These are phyloP conservation scores for Porcisia deanei DNA, from an alignment of 208 protist genomes.

Conservation along the genomic window DNA sequence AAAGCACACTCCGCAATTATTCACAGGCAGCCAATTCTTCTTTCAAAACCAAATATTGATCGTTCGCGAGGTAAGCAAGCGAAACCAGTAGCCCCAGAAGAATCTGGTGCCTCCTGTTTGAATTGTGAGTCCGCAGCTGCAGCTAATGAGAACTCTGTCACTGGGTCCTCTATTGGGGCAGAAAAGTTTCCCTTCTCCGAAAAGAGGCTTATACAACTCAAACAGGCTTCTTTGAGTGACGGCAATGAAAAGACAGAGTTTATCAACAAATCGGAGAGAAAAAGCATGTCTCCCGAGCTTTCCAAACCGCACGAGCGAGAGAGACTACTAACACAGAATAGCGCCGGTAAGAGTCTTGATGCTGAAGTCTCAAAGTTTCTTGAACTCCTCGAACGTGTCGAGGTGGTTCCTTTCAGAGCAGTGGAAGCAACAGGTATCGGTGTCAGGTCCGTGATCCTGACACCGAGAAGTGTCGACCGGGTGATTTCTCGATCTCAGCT, in stretches of 20 bases:
- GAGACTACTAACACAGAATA: not conserved
- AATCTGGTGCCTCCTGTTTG: not conserved
- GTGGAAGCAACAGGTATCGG: constrained; percentile 24
- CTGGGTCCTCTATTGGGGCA: not conserved
- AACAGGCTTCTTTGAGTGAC: not conserved
- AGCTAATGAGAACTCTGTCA: not conserved
- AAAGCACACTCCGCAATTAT: constrained; percentile 10
- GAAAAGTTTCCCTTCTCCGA: not conserved
- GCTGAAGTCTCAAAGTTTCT: not conserved
- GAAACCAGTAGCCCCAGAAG: not conserved
- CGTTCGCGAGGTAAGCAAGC: not conserved
- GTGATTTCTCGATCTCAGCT: constrained; percentile 7
- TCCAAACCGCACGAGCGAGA: not conserved
- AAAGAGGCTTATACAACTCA: not conserved
- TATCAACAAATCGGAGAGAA: not conserved
- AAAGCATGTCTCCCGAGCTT: not conserved
- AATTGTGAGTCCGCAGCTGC: not conserved
- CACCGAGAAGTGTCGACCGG: constrained; percentile 2
- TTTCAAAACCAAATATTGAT: not conserved
- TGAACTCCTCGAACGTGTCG: not conserved
- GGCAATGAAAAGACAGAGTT: not conserved
- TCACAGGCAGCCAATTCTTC: not conserved
- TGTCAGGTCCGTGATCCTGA: constrained; percentile 3
- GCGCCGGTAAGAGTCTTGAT: not conserved
- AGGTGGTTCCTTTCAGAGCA: constrained; percentile 16